A percentile compares a stretch with the other conserved stretches of the same genome.
Conservation (phyloP, 2,329 filamentous ascomycete genomes). For the Zarea fungicola region DNA sequence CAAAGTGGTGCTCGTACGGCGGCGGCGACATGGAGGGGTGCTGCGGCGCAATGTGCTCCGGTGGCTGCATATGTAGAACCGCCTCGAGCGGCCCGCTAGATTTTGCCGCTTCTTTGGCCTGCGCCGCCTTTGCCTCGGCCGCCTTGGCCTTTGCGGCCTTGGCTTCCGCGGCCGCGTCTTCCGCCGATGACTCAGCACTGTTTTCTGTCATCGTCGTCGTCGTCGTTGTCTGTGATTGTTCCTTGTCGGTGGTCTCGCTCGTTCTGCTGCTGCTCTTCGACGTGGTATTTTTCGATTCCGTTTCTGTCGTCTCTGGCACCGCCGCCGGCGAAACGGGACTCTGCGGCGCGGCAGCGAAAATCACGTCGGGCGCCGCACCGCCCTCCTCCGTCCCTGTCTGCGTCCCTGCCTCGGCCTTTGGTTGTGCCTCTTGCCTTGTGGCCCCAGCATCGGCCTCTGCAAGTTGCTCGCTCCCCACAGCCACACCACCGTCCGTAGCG, state of each 20-base stretch:
- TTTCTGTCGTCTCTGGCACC: background rate
- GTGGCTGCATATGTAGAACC: slow-evolving; percentile 42
- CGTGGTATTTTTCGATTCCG: too few relatives aligned
- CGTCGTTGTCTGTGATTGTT: too few relatives aligned
- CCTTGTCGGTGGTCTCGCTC: too few relatives aligned
- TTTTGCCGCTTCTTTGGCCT: slow-evolving; percentile 32
- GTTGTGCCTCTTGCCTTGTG: background rate
- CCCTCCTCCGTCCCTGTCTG: background rate
- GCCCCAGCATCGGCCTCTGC: slow-evolving; percentile 5
- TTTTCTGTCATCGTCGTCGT: background rate
- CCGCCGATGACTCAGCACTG: background rate
- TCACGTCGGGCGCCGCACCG: slow-evolving; percentile 5
- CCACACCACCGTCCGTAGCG: background rate
- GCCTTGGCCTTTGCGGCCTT: background rate
- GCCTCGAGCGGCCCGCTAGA: slow-evolving; percentile 47
- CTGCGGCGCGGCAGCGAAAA: slow-evolving; percentile 3
- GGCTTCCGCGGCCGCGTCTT: background rate
- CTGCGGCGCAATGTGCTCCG: slow-evolving; percentile 37
- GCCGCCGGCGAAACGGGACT: background rate
- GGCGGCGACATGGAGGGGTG: slow-evolving; percentile 66
- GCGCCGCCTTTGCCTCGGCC: slow-evolving; percentile 23
- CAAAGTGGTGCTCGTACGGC: slow-evolving; percentile 92
- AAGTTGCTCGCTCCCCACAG: slow-evolving; percentile 12
- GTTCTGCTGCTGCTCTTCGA: too few relatives aligned
- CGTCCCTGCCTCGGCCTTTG: background rate